Conservation (phyloP, 202 grass and related monocot species). For the Cymbopogon flexuosus region DNA sequence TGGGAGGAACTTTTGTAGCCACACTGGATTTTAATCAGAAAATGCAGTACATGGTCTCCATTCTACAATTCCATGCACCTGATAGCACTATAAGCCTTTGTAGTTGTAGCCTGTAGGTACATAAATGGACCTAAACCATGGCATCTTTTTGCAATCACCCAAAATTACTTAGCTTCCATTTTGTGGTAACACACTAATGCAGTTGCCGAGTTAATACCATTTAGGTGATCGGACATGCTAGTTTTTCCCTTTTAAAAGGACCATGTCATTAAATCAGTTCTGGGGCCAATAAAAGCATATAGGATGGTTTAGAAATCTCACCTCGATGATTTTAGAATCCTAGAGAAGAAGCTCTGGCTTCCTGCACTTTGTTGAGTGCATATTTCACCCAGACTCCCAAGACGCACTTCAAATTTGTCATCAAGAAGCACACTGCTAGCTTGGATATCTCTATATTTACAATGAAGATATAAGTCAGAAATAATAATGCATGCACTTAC, state of each 20-base stretch:
- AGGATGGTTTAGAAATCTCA: constrained; percentile 33
- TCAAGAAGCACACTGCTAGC: constrained; percentile 81
- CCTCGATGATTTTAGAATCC: constrained; percentile 78
- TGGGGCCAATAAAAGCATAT: not conserved
- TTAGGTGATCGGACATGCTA: not conserved
- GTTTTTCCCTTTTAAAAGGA: constrained; percentile 2
- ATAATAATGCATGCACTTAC: not conserved
- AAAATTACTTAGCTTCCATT: no score
- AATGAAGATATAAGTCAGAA: not conserved
- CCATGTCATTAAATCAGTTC: not conserved
- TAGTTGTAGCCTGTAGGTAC: no score
- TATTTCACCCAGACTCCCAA: constrained; percentile 71
- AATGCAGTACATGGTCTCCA: not conserved
- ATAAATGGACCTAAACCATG: no score
- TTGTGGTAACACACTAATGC: no score
- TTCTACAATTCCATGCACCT: constrained; percentile 9
- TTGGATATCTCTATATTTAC: constrained; percentile 73
- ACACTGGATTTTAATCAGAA: not conserved
- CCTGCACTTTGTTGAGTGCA: constrained; percentile 54
- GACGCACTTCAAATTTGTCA: constrained; percentile 69
- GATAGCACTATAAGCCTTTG: not conserved
- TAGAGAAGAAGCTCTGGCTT: constrained; percentile 53
- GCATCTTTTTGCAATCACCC: no score
- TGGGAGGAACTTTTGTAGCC: not conserved
- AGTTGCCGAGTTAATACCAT: not conserved